Evolutionary conservation across 805 yeast species (phyloP), one percentile per base, ranked within the genome.

Genomic region (Saccharomycopsis sp.): DNA sequence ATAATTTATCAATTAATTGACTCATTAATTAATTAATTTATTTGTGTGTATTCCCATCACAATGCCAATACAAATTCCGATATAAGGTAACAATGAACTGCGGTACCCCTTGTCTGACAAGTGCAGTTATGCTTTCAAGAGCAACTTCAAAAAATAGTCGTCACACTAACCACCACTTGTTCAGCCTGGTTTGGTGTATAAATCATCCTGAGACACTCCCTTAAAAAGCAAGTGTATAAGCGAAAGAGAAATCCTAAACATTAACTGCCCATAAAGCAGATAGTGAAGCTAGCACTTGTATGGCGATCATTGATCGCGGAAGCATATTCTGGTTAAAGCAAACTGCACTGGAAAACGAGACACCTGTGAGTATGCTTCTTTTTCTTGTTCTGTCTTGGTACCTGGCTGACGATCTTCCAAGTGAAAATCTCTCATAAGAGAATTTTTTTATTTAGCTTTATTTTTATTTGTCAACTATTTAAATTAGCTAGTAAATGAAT

Each of bases 101-200:
- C 37, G 5, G 48, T 44, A 44, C 48, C 48, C 48, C 48, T 44
- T 44, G 48, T 44, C 48, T 44, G 21, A 44, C 48, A 29, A 29
- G 9, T 29, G 37, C 37, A 29, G 12, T 29, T 12, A 29, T n/a
- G n/a, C n/a, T n/a, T n/a, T 29, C 37, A 29, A 29, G 37, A n/a
- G n/a, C n/a, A n/a, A n/a, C n/a, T n/a, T n/a, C n/a, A n/a, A n/a
- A n/a, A n/a, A n/a, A n/a, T n/a, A n/a, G n/a, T n/a, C n/a, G n/a
- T n/a, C n/a, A n/a, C n/a, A n/a, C 37, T 29, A 29, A 7, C 37
- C 37, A 29, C 12, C 12, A 29, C 12, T 29, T 5, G 37, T 29
- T 29, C 12, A 29, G 37, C 37, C 5, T 7, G 37, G 37, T 29
- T n/a, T n/a, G n/a, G n/a, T n/a, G 37, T 29, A 29, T 29, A 29